These are phyloP conservation scores for Paragyromitra xinjiangensis DNA, from an alignment of 495 filamentous ascomycete genomes.

Conservation along the genomic window DNA sequence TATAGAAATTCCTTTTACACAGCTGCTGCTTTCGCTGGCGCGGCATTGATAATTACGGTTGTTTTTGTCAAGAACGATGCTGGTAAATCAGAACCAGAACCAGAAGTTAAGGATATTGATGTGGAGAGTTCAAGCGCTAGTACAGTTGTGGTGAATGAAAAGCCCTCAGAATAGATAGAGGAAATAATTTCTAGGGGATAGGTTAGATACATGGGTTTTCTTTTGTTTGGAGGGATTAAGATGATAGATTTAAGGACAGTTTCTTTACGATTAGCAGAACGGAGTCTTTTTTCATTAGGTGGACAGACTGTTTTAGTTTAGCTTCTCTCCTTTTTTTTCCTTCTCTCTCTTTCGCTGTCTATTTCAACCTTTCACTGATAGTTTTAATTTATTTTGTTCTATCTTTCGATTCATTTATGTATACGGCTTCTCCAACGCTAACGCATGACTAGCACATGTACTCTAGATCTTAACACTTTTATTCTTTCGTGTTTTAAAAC, in stretches of 20 bases:
- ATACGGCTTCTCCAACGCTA: not conserved
- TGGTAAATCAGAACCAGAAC: not conserved
- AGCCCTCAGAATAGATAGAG: not conserved
- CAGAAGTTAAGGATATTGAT: slow-evolving; percentile 15
- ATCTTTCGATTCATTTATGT: not conserved
- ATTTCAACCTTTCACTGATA: not conserved
- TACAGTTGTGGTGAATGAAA: slow-evolving; percentile 2
- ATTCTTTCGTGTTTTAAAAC: not conserved
- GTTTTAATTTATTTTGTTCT: not conserved
- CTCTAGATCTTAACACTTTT: not conserved
- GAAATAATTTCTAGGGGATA: not conserved
- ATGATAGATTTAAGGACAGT: not conserved
- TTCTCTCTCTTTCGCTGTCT: not conserved
- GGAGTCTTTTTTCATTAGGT: not conserved
- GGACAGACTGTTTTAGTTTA: not conserved
- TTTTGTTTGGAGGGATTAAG: not conserved
- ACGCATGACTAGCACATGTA: not conserved
- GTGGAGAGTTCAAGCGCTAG: slow-evolving; percentile 14
- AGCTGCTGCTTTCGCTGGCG: slow-evolving; percentile 30
- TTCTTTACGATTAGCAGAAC: not conserved
- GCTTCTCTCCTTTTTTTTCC: not conserved
- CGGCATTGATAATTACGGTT: slow-evolving; percentile 14
- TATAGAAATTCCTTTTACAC: slow-evolving; percentile 40
- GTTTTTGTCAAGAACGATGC: slow-evolving; percentile 30
- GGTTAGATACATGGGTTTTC: not conserved